These are phyloP conservation scores for Metarhizium humberi DNA, from an alignment of 2,329 filamentous ascomycete genomes.

Conservation along the genomic window DNA sequence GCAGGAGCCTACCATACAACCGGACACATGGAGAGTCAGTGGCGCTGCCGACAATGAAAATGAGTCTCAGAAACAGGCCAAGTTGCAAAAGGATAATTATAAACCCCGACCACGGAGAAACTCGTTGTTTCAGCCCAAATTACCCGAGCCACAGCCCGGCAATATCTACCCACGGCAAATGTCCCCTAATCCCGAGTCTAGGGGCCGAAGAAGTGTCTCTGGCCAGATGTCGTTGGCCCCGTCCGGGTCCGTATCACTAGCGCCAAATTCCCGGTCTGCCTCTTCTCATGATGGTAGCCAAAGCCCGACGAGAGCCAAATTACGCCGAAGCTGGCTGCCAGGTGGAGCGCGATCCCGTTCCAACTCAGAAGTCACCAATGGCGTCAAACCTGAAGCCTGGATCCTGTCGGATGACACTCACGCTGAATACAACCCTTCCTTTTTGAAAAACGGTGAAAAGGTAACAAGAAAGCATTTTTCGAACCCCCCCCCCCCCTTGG, in stretches of 20 bases:
- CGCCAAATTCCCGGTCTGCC: conserved; percentile 18
- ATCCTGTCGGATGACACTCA: conserved; percentile 41
- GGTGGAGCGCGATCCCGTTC: conserved; percentile 40
- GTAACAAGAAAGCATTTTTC: conserved; percentile 22
- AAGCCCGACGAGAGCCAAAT: conserved; percentile 34
- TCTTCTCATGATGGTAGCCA: conserved; percentile 26
- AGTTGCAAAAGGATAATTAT: conserved; percentile 22
- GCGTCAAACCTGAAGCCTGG: conserved; percentile 35
- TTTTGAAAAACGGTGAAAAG: conserved; percentile 45
- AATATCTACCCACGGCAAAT: conserved; percentile 16
- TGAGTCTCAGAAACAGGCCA: conserved; percentile 14
- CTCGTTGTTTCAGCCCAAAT: conserved; percentile 20
- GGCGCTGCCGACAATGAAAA: not conserved
- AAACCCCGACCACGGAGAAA: conserved; percentile 20
- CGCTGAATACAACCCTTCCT: conserved; percentile 46
- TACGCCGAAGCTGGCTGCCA: conserved; percentile 46
- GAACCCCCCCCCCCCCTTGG: not conserved
- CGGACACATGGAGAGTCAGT: not conserved
- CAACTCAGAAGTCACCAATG: conserved; percentile 29
- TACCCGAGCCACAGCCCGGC: conserved; percentile 11
- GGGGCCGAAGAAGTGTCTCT: conserved; percentile 37
- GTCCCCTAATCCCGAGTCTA: conserved; percentile 26
- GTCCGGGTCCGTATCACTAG: conserved; percentile 4
- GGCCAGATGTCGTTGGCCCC: conserved; percentile 27
- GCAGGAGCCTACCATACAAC: conserved; percentile 10